Conservation (phyloP, 1,284 basidiomycete species). For the Cutaneotrichosporon arboriforme region DNA sequence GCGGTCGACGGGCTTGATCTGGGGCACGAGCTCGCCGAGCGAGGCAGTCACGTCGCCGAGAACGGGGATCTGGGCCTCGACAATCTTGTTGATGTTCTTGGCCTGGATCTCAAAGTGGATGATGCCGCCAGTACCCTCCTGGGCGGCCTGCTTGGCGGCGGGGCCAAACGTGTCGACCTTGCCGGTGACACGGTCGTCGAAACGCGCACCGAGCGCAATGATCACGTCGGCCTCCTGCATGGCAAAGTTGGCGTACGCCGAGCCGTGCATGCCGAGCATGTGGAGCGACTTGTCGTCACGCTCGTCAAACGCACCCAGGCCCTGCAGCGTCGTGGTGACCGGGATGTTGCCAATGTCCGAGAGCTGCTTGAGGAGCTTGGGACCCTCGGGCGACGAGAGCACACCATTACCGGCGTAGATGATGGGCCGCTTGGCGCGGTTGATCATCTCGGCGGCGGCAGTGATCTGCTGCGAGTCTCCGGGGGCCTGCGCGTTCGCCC, state of each 20-base stretch:
- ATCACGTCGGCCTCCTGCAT: slow-evolving; percentile 97
- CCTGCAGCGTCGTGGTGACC: slow-evolving; percentile 93
- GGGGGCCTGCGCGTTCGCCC: slow-evolving; percentile 53
- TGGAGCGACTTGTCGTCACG: slow-evolving; percentile 78
- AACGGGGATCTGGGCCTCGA: slow-evolving; percentile 88
- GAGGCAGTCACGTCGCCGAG: slow-evolving; percentile 88
- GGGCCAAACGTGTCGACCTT: slow-evolving; percentile 87
- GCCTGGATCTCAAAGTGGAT: slow-evolving; percentile 99
- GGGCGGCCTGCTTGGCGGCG: slow-evolving; percentile 78
- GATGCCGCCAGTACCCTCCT: slow-evolving; percentile 84
- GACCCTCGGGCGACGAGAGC: slow-evolving; percentile 74
- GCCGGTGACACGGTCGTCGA: slow-evolving; percentile 97
- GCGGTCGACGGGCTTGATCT: slow-evolving; percentile 63
- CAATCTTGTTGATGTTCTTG: slow-evolving; percentile 99
- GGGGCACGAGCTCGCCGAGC: slow-evolving; percentile 71
- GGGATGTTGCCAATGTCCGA: slow-evolving; percentile 85
- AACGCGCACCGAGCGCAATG: slow-evolving; percentile 91
- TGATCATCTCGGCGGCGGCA: slow-evolving; percentile 84
- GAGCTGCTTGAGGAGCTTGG: slow-evolving; percentile 74
- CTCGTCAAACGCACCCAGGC: slow-evolving; percentile 94
- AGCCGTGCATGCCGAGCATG: slow-evolving; percentile 99
- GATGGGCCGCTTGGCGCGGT: slow-evolving; percentile 81
- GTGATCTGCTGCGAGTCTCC: slow-evolving; percentile 65
- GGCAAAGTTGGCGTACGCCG: slow-evolving; percentile 93
- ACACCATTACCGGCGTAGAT: slow-evolving; percentile 94